Base-by-base conservation (phyloP, 371 early-diverging fungal species). In the Thermomucor indicae-seudaticae region DNA sequence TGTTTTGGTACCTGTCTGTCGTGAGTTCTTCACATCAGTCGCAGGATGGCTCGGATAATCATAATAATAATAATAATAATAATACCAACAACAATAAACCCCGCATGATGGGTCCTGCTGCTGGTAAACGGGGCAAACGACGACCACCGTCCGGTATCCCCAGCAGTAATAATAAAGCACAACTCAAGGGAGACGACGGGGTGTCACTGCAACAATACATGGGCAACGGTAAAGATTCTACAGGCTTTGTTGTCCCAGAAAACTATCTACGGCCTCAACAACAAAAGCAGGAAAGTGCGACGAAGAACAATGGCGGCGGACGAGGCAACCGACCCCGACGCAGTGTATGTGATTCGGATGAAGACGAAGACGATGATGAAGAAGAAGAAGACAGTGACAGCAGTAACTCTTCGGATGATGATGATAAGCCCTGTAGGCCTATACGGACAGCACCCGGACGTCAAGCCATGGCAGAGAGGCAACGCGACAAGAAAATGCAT, bases 1-100 rank as follows among this genome's bases (percentile, higher is more conserved):
- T 97, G 95, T 88, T 95, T 66, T 93, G 92, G 86, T 95, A 95
- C 62, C 73, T 97, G 7, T 75, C 83, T 2, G 77, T 89, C 14
- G 83, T 89, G 49, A 77, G 75, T 19, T 51, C 49, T 11, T 47
- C 49, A 23, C 47, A 14, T 17, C 31, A 22, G 32, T 49, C 35
- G 8, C 45, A 49, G n/a, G 55, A 57, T 43, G 44, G 25, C 35
- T 47, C n/a, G 22, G 23, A 29, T 8, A 23, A 27, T 16, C 41
- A 45, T 10, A 39, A 46, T 14, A 53, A 48, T 24, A n/a, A n/a
- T n/a, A n/a, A n/a, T n/a, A n/a, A n/a, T n/a, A n/a, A n/a, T n/a
- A n/a, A n/a, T n/a, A n/a, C n/a, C n/a, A n/a, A n/a, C n/a, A n/a
- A n/a, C n/a, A n/a, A n/a, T n/a, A n/a, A n/a, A n/a, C 51, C 51